Evolutionary conservation across 305 asterid genomes (phyloP).

Genomic region (Fraxinus baroniana): DNA sequence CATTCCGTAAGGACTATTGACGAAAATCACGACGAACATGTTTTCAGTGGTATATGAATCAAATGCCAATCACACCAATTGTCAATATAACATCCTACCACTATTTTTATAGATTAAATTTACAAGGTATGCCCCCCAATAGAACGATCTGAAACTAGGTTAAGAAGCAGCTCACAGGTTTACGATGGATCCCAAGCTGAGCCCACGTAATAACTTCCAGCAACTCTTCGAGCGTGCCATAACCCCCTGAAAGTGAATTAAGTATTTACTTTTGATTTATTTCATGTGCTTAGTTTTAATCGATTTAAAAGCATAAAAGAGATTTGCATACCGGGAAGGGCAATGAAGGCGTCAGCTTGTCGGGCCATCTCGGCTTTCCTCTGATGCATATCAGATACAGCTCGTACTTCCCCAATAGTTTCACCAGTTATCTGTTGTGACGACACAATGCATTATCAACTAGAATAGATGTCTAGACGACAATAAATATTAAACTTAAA

Average conservation of each 20-base stretch:
- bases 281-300: neutral
- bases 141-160: neutral
- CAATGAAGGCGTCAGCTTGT: conserved; percentile 90
- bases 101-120: neutral
- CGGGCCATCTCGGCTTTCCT: conserved; percentile 98
- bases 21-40: conserved; percentile 10
- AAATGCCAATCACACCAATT: neutral
- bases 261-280: neutral
- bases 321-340: conserved; percentile 73
- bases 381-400: conserved; percentile 89
- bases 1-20: conserved; percentile 22
- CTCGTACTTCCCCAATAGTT: conserved; percentile 75
- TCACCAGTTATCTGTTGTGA: conserved; percentile 68
- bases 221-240: conserved; percentile 96
- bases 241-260: conserved; percentile 57
- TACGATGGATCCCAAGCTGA: conserved; percentile 88
- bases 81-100: neutral
- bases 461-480: neutral
- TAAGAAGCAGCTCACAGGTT: conserved; percentile 57
- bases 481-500: too few relatives aligned
- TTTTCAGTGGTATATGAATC: neutral
- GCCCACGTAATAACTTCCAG: conserved; percentile 98
- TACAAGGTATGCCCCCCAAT: too few relatives aligned
- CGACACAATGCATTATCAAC: neutral
- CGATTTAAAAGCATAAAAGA: neutral